A percentile compares a stretch with the other conserved stretches of the same genome.
Conservation (phyloP, 2,329 filamentous ascomycete species). For the Magnaporthiopsis incrustans region DNA sequence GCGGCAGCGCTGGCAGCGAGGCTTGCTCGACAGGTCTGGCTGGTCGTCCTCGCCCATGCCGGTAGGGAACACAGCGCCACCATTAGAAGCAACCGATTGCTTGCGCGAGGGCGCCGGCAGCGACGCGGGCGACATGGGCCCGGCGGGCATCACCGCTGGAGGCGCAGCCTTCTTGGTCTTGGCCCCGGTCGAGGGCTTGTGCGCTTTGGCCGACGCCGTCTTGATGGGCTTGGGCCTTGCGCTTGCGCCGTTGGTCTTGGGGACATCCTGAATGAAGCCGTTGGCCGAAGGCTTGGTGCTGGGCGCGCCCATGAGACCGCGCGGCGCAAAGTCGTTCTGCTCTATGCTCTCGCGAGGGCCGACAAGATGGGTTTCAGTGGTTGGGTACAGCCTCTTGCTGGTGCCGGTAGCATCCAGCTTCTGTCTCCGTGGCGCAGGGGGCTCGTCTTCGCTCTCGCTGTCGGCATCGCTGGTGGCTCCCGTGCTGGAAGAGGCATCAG, state of each 20-base stretch:
- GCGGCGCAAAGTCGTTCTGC: slow-evolving; percentile 49
- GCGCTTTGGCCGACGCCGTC: slow-evolving; percentile 39
- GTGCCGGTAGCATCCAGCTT: slow-evolving; percentile 39
- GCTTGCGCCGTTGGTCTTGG: slow-evolving; percentile 32
- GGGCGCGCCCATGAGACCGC: slow-evolving; percentile 27
- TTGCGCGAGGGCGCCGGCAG: slow-evolving; percentile 64
- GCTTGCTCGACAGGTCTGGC: slow-evolving; percentile 89
- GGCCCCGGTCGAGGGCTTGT: slow-evolving; percentile 23
- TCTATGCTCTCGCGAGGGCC: slow-evolving; percentile 30
- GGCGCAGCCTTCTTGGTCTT: slow-evolving; percentile 43
- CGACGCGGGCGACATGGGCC: slow-evolving; percentile 56
- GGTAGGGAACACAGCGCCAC: slow-evolving; percentile 34
- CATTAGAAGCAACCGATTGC: slow-evolving; percentile 58
- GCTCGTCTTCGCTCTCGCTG: slow-evolving; percentile 56
- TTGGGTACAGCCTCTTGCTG: slow-evolving; percentile 40
- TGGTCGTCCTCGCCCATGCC: slow-evolving; percentile 71
- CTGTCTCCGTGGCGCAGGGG: slow-evolving; percentile 50
- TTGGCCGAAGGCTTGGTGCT: slow-evolving; percentile 26
- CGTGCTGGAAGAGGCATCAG: slow-evolving; percentile 76
- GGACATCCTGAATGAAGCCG: slow-evolving; percentile 18
- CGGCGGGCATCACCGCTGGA: slow-evolving; percentile 25
- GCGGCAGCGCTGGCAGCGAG: slow-evolving; percentile 93
- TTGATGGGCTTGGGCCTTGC: slow-evolving; percentile 33
- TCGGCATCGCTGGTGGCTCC: slow-evolving; percentile 76
- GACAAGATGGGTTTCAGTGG: slow-evolving; percentile 44